Base-by-base conservation (phyloP, 306 rosid genomes). In the Clitoria ternatea region DNA sequence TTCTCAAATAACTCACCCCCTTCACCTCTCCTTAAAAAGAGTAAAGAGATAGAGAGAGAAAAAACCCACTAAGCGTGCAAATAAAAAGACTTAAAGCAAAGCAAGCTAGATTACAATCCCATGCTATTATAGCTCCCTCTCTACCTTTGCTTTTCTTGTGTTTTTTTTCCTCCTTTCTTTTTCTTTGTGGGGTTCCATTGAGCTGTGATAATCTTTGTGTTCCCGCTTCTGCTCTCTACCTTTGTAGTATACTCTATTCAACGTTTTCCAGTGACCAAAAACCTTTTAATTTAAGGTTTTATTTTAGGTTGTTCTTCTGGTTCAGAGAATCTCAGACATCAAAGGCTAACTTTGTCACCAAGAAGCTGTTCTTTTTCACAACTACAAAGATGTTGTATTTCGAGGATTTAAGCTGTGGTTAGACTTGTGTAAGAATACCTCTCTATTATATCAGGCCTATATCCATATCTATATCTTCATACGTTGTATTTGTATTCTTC, bases 31-130 rank as follows among this genome's bases (percentile, higher is more conserved):
- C 71, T 73, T 55, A 13, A 65, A 69, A 50, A 75, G 71, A 11
- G 49, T 49, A 43, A 61, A 17, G 37, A 47, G 45, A 70, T 32
- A 53, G 48, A 52, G 22, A 72, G 10, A 2, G 13, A 18, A 56
- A 23, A 81, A 87, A 66, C 81, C 85, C 90, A 78, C 89, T 79
- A 59, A 81, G 88, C 88, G 80, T 86, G 85, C 92, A 60, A 67
- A 85, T 72, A 74, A 62, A 54, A 82, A 72, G 75, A 72, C 75
- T 73, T 80, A 76, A 80, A 72, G 80, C 82, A 82, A 69, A 44
- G 39, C 63, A 69, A 44, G 39, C 63, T 11, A 62, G 65, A 54
- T 79, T 72, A 72, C 87, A 60, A 83, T 72, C 86, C 85, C 77
- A 22, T 72, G 84, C 81, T 81, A 84, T 87, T 56, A 76, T 85